phyloP scores from a whole-genome alignment of 1,139 yeast species.

The Saccharomycopsis hybrid region DNA sequence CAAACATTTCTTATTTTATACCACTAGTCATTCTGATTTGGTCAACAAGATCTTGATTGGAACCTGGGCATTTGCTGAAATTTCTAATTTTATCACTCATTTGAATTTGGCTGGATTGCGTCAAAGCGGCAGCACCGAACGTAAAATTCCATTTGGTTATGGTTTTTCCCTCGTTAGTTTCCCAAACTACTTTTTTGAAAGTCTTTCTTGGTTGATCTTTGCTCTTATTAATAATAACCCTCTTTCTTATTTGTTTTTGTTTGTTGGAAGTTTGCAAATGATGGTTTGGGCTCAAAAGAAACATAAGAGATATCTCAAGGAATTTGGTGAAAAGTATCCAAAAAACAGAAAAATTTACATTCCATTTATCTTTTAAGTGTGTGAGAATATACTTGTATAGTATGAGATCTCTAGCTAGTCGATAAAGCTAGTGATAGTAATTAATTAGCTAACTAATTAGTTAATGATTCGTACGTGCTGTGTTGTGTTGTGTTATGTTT shows the following conservation, averaged over 20 bases:
- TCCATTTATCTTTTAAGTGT: constrained; percentile 42
- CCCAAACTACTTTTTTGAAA: constrained; percentile 91
- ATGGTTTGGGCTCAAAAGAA: constrained; percentile 60
- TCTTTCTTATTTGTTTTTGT: constrained; percentile 60
- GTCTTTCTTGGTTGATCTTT: constrained; percentile 47
- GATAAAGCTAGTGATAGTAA: too few relatives aligned
- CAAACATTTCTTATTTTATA: constrained; percentile 27
- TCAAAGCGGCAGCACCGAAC: constrained; percentile 36
- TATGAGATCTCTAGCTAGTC: too few relatives aligned
- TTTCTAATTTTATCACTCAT: constrained; percentile 70
- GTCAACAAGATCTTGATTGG: constrained; percentile 30
- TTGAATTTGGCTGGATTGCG: constrained; percentile 44
- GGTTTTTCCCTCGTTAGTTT: constrained; percentile 39
- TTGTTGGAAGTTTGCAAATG: constrained; percentile 48
- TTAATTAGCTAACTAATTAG: too few relatives aligned
- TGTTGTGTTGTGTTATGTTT: too few relatives aligned
- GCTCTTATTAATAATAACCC: constrained; percentile 27
- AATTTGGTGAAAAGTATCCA: constrained; percentile 73
- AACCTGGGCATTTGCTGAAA: constrained; percentile 61
- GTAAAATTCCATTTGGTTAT: constrained; percentile 47
- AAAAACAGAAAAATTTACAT: constrained; percentile 59
- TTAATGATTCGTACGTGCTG: too few relatives aligned
- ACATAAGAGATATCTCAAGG: constrained; percentile 54
- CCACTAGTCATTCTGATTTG: constrained; percentile 26
- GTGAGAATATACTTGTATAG: too few relatives aligned